phyloP scores from a whole-genome alignment of 1,284 basidiomycete genomes.

The Pascua guehoae region DNA sequence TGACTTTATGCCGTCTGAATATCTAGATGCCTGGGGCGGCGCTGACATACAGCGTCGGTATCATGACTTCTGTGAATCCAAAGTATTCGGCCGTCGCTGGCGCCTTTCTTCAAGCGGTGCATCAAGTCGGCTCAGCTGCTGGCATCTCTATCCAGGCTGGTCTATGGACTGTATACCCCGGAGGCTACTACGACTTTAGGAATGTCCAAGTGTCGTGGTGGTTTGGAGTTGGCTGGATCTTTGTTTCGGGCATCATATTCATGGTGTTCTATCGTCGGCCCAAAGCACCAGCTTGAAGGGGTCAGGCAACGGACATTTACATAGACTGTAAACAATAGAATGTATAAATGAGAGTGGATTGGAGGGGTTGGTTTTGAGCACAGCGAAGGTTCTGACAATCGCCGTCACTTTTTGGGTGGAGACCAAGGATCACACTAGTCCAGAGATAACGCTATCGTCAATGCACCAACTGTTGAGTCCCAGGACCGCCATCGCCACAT shows the following conservation, averaged over 20 bases:
- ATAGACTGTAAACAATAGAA: background rate
- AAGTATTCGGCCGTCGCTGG: slow-evolving; percentile 21
- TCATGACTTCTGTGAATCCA: slow-evolving; percentile 1
- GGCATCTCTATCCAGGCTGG: slow-evolving; percentile 10
- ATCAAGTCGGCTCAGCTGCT: slow-evolving; percentile 2
- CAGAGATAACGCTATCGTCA: background rate
- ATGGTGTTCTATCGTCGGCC: slow-evolving; percentile 9
- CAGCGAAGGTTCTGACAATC: too few species aligned
- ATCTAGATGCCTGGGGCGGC: too few species aligned
- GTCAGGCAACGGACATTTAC: too few species aligned
- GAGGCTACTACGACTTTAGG: slow-evolving; percentile 1
- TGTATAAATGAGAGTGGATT: background rate
- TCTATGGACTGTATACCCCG: slow-evolving; percentile 5
- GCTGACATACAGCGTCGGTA: slow-evolving; percentile 2
- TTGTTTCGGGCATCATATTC: slow-evolving; percentile 6
- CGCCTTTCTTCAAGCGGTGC: slow-evolving; percentile 6
- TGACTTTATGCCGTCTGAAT: too few species aligned
- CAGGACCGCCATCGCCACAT: too few species aligned
- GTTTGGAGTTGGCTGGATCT: slow-evolving; percentile 9
- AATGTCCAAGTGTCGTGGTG: slow-evolving; percentile 6
- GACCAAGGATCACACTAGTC: too few species aligned
- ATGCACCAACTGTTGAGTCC: too few species aligned
- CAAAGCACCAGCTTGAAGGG: slow-evolving; percentile 6
- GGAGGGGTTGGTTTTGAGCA: too few species aligned
- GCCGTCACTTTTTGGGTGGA: too few species aligned